Evolutionary conservation across 2,329 filamentous ascomycete genomes (phyloP), one percentile per base, ranked within the genome.

Genomic region (Alternaria ventricosa): DNA sequence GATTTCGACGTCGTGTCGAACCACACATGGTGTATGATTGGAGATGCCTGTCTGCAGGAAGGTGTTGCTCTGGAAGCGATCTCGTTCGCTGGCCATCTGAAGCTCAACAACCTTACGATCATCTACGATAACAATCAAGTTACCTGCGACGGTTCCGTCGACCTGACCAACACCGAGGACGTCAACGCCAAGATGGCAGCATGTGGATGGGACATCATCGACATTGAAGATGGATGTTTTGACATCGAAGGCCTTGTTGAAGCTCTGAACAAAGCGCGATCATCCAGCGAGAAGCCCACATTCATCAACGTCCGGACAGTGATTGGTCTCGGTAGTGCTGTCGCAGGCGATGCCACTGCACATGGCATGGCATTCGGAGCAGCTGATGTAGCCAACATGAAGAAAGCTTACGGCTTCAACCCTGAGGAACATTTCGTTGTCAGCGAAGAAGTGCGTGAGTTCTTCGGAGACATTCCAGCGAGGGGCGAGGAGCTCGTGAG

Each of bases 111-210:
- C 72, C 76, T 89, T 2, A 84, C 83, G 4, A 75, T 89, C 25
- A 84, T 88, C 50, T 89, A 89, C 66, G 87, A 89, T 67, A 88
- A 89, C 75, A 88, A 89, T 72, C 84, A 87, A 68, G 80, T 89
- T 51, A 88, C 86, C 6, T 88, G 87, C 68, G 87, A 88, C 61
- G 87, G 87, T 1, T 83, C 82, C 3, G 82, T 88, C 3, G 85
- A 88, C 71, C 78, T 84, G 45, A 82, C 82, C 3, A 87, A 86
- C 64, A 86, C 82, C 5, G 73, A 89, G 67, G 86, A 88, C 49
- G 79, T 87, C 68, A 87, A 88, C 60, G 75, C 80, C 7, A 89
- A 88, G 75, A 88, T 88, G 86, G 77, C 81, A 6, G 86, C 86
- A 7, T 85, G 81, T 33, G 85, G 85, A 4, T 89, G 86, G 85